A percentile compares a stretch with the other conserved stretches of the same genome.
phyloP scores from a whole-genome alignment of 106 monocot genomes.

The Phalaenopsis equestris region DNA sequence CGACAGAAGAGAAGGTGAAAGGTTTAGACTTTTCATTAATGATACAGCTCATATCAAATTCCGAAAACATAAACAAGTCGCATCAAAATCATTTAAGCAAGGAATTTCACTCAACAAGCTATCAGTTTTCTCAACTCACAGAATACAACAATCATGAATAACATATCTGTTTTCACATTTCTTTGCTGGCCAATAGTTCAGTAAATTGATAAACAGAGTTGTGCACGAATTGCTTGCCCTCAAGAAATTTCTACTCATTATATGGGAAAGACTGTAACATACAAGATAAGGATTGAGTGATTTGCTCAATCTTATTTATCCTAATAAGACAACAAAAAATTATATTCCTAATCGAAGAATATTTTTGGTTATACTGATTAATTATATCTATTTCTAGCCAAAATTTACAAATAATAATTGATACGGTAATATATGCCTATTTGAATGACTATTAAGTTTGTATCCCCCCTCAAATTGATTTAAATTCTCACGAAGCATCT shows the following conservation, averaged over 20 bases:
- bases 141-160: not conserved
- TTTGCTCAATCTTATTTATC: no score
- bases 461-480: conserved; percentile 8
- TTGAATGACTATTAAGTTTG: not conserved
- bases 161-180: not conserved
- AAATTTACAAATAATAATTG: no score
- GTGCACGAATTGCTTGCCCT: not conserved
- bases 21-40: no score
- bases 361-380: no score
- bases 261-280: no score
- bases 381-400: no score
- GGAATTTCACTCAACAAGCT: not conserved
- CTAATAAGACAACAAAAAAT: no score
- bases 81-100: not conserved
- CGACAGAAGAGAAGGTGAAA: not conserved
- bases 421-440: no score
- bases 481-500: not conserved
- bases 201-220: no score
- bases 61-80: not conserved
- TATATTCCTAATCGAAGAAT: no score
- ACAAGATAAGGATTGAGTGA: no score
- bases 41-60: not conserved
- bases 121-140: not conserved
- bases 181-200: not conserved
- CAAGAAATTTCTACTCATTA: no score